Conservation (phyloP, 306 rosid species). For the Sphenostylis stenocarpa region DNA sequence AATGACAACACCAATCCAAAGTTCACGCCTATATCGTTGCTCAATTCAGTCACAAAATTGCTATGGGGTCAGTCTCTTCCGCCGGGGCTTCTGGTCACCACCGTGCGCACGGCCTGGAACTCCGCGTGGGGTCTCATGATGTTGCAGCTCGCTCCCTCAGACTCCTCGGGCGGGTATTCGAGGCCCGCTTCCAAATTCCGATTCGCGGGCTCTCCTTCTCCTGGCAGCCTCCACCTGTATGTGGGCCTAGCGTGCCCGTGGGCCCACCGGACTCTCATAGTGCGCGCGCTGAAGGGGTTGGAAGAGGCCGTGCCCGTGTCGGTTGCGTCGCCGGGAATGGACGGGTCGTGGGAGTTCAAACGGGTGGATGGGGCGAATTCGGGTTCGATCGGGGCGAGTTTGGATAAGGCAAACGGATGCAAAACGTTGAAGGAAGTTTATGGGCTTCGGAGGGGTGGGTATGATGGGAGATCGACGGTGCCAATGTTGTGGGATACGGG, state of each 20-base stretch:
- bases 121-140: slow-evolving; percentile 89
- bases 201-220: slow-evolving; percentile 10
- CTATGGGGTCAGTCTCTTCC: slow-evolving; percentile 92
- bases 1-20: not conserved
- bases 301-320: slow-evolving; percentile 71
- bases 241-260: slow-evolving; percentile 92
- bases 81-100: slow-evolving; percentile 72
- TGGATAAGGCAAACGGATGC: slow-evolving; percentile 65
- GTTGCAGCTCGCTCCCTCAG: slow-evolving; percentile 96
- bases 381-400: slow-evolving; percentile 40
- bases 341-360: slow-evolving; percentile 86
- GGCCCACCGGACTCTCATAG: slow-evolving; percentile 94
- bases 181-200: slow-evolving; percentile 80
- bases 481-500: slow-evolving; percentile 78
- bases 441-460: slow-evolving; percentile 60
- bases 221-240: slow-evolving; percentile 59
- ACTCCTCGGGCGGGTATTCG: slow-evolving; percentile 64
- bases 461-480: slow-evolving; percentile 72
- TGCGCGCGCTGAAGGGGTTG: slow-evolving; percentile 80
- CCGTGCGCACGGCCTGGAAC: slow-evolving; percentile 82
- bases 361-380: not conserved
- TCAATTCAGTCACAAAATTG: slow-evolving; percentile 64
- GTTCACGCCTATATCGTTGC: slow-evolving; percentile 41
- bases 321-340: slow-evolving; percentile 66
- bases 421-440: slow-evolving; percentile 70